A percentile compares a stretch with the other conserved stretches of the same genome.
Conservation (phyloP, 768 basidiomycete species). For the Suillus americanus region DNA sequence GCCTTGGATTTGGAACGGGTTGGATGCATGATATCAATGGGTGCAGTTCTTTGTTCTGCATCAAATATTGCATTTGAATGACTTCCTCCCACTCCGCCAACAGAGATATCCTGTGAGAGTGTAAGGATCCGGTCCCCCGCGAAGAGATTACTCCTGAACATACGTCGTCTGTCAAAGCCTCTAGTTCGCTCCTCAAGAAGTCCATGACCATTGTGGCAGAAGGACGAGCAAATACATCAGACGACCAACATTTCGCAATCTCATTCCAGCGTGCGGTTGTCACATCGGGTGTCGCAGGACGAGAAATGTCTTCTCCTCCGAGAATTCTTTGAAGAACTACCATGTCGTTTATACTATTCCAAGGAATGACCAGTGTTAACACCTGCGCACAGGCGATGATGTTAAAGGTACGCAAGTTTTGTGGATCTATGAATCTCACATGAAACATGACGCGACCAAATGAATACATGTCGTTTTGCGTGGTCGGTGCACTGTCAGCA, state of each 20-base stretch:
- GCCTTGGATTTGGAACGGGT: neutral
- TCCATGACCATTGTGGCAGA: neutral
- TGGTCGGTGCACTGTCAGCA: conserved; percentile 16
- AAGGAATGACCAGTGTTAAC: neutral
- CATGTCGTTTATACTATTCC: neutral
- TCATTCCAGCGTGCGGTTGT: neutral
- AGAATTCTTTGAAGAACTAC: neutral
- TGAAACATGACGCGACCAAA: conserved; percentile 25
- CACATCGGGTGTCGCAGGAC: neutral
- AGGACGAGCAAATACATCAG: neutral
- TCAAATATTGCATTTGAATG: neutral
- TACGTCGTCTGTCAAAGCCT: neutral
- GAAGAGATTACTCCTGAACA: neutral
- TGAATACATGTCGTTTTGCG: conserved; percentile 39
- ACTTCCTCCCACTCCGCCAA: neutral
- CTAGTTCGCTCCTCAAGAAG: neutral
- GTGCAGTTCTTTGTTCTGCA: neutral
- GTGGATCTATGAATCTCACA: neutral
- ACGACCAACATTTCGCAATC: neutral
- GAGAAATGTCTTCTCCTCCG: neutral
- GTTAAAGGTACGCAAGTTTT: conserved; percentile 33
- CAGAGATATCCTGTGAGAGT: neutral
- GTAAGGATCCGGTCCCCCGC: neutral
- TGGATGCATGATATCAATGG: neutral
- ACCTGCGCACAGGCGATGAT: conserved; percentile 25